These are phyloP conservation scores for Jackrogersella multiformis DNA, from an alignment of 495 filamentous ascomycete genomes.

Conservation along the genomic window DNA sequence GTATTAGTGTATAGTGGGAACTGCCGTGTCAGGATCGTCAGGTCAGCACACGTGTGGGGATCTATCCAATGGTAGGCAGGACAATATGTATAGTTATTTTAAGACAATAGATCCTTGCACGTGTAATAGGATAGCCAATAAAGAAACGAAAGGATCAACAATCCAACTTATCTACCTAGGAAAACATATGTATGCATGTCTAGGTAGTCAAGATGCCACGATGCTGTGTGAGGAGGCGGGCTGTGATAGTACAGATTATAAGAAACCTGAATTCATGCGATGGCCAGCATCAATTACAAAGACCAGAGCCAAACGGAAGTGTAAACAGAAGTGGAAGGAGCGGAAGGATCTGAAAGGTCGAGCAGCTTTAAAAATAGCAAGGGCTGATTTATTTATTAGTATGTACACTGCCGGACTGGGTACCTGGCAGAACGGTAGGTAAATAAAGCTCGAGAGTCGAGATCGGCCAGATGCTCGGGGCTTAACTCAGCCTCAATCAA, in stretches of 20 bases:
- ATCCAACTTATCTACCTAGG: slow-evolving; percentile 2
- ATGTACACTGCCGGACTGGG: too few relatives aligned
- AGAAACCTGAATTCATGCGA: background rate
- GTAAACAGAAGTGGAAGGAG: too few relatives aligned
- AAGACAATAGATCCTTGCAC: slow-evolving; percentile 12
- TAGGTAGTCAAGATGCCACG: background rate
- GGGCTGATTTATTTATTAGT: too few relatives aligned
- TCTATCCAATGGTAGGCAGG: slow-evolving; percentile 12
- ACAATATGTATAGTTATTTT: background rate
- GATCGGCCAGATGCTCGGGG: slow-evolving; percentile 29
- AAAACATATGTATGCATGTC: background rate
- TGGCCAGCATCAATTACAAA: background rate
- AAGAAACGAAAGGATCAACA: background rate
- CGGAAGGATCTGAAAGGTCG: slow-evolving; percentile 18
- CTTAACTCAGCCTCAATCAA: slow-evolving; percentile 29
- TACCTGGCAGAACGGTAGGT: too few relatives aligned
- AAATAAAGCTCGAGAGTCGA: slow-evolving; percentile 2
- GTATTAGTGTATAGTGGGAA: too few relatives aligned
- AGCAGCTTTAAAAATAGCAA: background rate
- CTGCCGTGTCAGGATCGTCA: background rate
- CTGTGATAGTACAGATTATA: background rate
- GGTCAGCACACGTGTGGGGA: slow-evolving; percentile 21
- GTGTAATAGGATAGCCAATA: slow-evolving; percentile 17
- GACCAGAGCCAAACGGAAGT: slow-evolving; percentile 5
- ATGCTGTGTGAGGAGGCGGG: slow-evolving; percentile 4